phyloP scores from a whole-genome alignment of 257 asterid genomes.

The Solanum sitiens region DNA sequence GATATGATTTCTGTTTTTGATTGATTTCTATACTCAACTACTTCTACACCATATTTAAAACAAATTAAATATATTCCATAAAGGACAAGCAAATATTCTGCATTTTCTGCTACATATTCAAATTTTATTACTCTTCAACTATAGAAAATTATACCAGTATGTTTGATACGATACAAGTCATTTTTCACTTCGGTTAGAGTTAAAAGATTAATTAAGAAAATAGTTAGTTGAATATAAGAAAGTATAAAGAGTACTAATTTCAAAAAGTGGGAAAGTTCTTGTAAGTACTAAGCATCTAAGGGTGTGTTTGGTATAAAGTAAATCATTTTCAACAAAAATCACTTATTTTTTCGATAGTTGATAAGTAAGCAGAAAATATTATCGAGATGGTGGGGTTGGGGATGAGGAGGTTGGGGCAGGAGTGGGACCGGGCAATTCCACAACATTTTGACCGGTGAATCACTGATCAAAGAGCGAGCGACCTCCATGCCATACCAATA shows the following conservation, averaged over 20 bases:
- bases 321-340: neutral
- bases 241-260: neutral
- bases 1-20: neutral
- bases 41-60: neutral
- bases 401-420: neutral
- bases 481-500: neutral
- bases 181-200: neutral
- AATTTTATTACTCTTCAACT: neutral
- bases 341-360: neutral
- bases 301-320: neutral
- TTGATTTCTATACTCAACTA: conserved; percentile 2
- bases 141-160: neutral
- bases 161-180: neutral
- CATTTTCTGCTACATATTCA: neutral
- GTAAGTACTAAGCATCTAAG: neutral
- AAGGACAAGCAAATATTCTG: neutral
- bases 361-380: neutral
- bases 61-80: neutral
- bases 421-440: neutral
- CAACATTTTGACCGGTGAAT: neutral
- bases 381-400: neutral
- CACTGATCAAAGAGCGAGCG: neutral
- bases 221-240: neutral
- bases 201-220: neutral
- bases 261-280: neutral